phyloP scores from a whole-genome alignment of 2,329 filamentous ascomycete genomes.

The Talaromyces sp. region DNA sequence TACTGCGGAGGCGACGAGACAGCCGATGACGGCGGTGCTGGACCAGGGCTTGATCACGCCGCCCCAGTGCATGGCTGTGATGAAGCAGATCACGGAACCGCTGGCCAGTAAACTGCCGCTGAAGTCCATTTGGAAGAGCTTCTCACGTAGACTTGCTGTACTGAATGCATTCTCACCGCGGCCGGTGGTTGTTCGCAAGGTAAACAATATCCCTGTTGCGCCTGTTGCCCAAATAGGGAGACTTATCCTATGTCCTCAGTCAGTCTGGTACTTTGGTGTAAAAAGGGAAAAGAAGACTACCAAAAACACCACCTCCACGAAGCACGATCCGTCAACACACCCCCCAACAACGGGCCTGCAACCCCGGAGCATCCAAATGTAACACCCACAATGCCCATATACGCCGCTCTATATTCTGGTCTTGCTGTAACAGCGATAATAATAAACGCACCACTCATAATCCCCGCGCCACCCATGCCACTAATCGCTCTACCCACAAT shows the following conservation, averaged over 20 bases:
- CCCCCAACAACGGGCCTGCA: conserved; percentile 10
- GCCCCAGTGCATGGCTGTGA: conserved; percentile 26
- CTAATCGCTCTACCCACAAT: conserved; percentile 35
- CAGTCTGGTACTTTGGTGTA: not conserved
- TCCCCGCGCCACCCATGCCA: conserved; percentile 33
- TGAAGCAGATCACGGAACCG: conserved; percentile 20
- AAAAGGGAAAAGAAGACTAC: not conserved
- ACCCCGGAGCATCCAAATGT: conserved; percentile 21
- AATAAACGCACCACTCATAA: conserved; percentile 27
- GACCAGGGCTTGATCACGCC: conserved; percentile 22
- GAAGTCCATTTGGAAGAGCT: conserved; percentile 23
- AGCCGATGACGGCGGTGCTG: conserved; percentile 18
- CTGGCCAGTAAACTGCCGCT: conserved; percentile 20
- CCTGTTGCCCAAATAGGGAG: conserved; percentile 28
- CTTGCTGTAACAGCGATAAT: conserved; percentile 24
- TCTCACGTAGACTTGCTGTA: conserved; percentile 16
- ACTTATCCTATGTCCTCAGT: conserved; percentile 23
- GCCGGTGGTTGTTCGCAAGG: conserved; percentile 20
- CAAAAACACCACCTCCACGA: conserved; percentile 24
- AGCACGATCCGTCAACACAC: conserved; percentile 6
- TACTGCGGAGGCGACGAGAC: conserved; percentile 18
- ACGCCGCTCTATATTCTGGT: conserved; percentile 23
- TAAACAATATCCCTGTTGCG: conserved; percentile 21
- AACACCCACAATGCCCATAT: conserved; percentile 1
- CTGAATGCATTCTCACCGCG: not conserved